Base-by-base conservation (phyloP, 2,329 filamentous ascomycete species). In the Tolypocladium inflatum region DNA sequence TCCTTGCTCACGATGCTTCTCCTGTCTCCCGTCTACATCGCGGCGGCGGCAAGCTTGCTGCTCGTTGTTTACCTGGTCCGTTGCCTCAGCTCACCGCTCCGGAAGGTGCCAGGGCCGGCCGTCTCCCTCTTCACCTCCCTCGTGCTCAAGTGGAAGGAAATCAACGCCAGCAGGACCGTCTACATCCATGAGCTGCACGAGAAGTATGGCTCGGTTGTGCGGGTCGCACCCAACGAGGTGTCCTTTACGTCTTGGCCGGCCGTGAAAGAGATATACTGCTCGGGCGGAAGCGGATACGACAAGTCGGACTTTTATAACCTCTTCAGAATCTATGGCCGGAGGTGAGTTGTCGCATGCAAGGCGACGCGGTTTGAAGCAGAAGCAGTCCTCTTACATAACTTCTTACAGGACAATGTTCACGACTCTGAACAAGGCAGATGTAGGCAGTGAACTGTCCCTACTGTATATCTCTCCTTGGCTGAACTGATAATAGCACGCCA, bases 231-330 rank as follows among this genome's bases (percentile, higher is more conserved):
- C 0, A 77, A 78, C 60, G 83, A 87, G 68, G 79, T 84, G 4
- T 80, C 81, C 0, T 86, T 86, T 60, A 78, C 80, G 0, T 83
- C 81, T 2, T 69, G 74, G 10, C 73, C 76, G 10, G 84, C 80
- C 0, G 70, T 86, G 56, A 86, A 82, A 66, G 81, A 85, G 70
- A 86, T 86, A 52, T 88, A 87, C 68, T 78, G 78, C 62, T 80
- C 80, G 0, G 78, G 79, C 0, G 83, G 83, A 4, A 85, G 82
- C 64, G 84, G 83, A 30, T 87, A 82, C 65, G 82, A 87, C 65
- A 87, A 86, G 72, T 85, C 82, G 0, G 79, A 82, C 58, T 86
- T 86, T 63, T 87, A 87, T 64, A 72, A 83, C 60, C 68, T 87
- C 21, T 87, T 87, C 61, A 78, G 67, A 58, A 74, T 84, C 4